Conservation (phyloP, 805 yeast genomes). For the Saturnispora saitoi region DNA sequence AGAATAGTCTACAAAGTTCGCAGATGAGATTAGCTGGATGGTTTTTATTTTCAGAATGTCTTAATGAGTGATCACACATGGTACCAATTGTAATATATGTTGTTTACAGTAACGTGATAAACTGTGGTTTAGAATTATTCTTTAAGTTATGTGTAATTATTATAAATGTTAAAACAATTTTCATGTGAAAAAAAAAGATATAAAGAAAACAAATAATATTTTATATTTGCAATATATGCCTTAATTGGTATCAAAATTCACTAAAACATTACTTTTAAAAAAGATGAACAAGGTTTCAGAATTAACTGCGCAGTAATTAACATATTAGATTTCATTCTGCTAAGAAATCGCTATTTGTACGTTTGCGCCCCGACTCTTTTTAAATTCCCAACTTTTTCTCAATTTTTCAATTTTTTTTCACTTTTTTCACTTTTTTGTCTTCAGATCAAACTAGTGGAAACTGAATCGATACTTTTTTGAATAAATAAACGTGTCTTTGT, state of each 20-base stretch:
- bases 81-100: background rate
- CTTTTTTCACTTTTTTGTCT: background rate
- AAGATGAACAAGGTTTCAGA: background rate
- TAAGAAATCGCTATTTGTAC: background rate
- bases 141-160: no score
- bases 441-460: background rate
- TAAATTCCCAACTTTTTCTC: background rate
- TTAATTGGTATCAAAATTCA: background rate
- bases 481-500: no score
- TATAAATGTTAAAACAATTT: no score
- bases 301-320: background rate
- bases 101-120: no score
- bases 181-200: background rate
- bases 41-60: slow-evolving; percentile 18
- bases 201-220: background rate
- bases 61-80: background rate
- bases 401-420: background rate
- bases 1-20: slow-evolving; percentile 68
- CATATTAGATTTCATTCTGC: background rate
- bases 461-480: background rate
- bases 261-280: background rate
- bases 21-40: slow-evolving; percentile 86
- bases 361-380: background rate
- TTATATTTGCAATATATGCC: no score
- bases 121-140: no score